Evolutionary conservation across 1,284 basidiomycete genomes (phyloP), one percentile per base, ranked within the genome.

Genomic region (Termitomyces sp.): DNA sequence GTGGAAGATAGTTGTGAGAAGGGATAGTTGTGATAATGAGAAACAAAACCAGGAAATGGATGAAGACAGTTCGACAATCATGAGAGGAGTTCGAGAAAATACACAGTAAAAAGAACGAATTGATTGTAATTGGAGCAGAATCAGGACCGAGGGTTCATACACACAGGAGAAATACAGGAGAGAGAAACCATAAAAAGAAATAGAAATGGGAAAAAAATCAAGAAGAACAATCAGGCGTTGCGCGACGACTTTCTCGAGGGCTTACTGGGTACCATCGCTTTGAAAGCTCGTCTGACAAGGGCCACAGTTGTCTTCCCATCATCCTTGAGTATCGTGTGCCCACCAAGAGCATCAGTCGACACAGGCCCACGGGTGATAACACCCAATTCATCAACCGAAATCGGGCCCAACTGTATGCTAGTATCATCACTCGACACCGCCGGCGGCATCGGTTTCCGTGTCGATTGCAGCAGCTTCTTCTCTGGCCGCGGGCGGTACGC

Each of bases 231-330:
- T 70, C 57, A 71, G 48, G 60, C 64, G 44, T 72, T 65, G 57
- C 76, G 72, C 13, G 79, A 79, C 60, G 75, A 38, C 56, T 76
- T 72, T 59, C 71, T 73, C 1, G 78, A 78, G 56, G 66, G 73
- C 66, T 74, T 82, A 50, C 77, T 77, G 44, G 83, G 78, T 52
- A 81, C 82, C 61, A 86, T 79, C 7, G 82, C 81, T 67, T 82
- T 86, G 67, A 88, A 75, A 17, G 86, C 86, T 49, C 83, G 81
- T 26, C 79, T 77, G 50, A 88, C 79, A 57, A 81, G 73, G 10
- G 79, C 75, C 46, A 77, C 72, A n/a, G 77, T 76, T 28, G 73
- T 73, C 53, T 75, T 78, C 56, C 66, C 73, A 44, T 80, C 80
- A 52, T 82, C 80, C 65, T 72, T 76, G 45, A 59, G 58, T 21